Percentiles rank a stretch among this genome's conserved stretches.
Conservation (phyloP, 2,329 filamentous ascomycete species). For the Pseudogymnoascus sp. region DNA sequence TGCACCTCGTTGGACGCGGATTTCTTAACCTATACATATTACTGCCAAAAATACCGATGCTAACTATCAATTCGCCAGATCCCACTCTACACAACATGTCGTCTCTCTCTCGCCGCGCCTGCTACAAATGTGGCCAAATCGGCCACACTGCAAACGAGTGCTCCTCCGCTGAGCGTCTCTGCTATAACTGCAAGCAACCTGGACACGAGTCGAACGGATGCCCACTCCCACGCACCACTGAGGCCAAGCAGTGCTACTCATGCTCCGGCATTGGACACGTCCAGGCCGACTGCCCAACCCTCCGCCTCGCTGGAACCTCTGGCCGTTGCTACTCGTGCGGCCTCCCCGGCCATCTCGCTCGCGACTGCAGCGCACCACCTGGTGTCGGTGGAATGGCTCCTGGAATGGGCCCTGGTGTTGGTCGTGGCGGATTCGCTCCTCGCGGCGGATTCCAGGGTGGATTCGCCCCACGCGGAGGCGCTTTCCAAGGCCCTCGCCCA, state of each 20-base stretch:
- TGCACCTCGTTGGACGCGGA: not conserved
- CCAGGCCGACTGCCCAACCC: slow-evolving; percentile 95
- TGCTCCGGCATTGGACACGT: slow-evolving; percentile 98
- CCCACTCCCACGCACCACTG: slow-evolving; percentile 91
- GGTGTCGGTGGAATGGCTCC: slow-evolving; percentile 34
- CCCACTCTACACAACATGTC: slow-evolving; percentile 47
- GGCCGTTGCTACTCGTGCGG: slow-evolving; percentile 97
- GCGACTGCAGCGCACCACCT: slow-evolving; percentile 74
- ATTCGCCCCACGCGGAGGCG: slow-evolving; percentile 64
- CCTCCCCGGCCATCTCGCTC: slow-evolving; percentile 84
- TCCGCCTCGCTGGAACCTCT: slow-evolving; percentile 74
- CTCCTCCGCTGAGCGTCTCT: slow-evolving; percentile 94
- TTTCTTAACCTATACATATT: not conserved
- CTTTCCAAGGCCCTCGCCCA: slow-evolving; percentile 59
- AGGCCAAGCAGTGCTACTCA: slow-evolving; percentile 99
- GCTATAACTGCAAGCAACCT: slow-evolving; percentile 87
- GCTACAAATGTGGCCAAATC: slow-evolving; percentile 66
- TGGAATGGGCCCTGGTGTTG: slow-evolving; percentile 37
- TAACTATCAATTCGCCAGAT: slow-evolving; percentile 7
- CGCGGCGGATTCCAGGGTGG: slow-evolving; percentile 65
- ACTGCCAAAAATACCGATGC: not conserved
- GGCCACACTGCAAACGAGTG: slow-evolving; percentile 83
- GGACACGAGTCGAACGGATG: slow-evolving; percentile 97
- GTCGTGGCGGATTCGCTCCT: slow-evolving; percentile 58
- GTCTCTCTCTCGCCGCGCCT: slow-evolving; percentile 73